Conservation (phyloP, 2,329 filamentous ascomycete genomes). For the Trichoderma sp. region DNA sequence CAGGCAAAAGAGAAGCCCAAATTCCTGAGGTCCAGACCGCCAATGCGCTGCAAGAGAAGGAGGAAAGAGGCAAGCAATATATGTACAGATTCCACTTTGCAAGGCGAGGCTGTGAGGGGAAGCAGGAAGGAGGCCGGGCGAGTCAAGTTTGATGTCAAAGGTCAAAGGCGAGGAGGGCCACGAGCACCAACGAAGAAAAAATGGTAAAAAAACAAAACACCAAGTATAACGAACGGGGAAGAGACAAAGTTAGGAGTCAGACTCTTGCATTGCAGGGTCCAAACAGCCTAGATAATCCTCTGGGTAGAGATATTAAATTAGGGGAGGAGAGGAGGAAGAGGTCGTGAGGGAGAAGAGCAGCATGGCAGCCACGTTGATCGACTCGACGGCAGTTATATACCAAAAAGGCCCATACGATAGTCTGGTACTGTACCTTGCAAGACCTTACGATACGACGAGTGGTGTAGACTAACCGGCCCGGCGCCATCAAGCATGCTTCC, state of each 20-base stretch:
- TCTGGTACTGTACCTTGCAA: neutral
- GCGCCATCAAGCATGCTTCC: conserved; percentile 21
- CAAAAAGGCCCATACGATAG: neutral
- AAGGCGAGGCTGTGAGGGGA: neutral
- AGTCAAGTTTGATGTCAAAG: neutral
- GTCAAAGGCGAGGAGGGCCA: neutral
- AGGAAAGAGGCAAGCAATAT: neutral
- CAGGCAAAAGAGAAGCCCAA: neutral
- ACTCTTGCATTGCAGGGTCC: conserved; percentile 4
- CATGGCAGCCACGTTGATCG: conserved; percentile 12
- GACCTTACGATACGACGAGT: neutral
- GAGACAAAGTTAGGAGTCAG: conserved; percentile 6
- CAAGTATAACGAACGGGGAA: neutral
- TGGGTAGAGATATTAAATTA: neutral
- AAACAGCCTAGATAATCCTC: neutral
- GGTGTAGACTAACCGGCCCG: conserved; percentile 16
- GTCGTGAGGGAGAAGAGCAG: conserved; percentile 11
- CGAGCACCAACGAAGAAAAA: neutral
- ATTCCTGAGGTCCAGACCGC: neutral
- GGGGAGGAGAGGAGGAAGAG: conserved; percentile 10
- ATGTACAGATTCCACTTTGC: neutral
- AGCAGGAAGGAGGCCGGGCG: neutral
- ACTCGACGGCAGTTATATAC: conserved; percentile 18
- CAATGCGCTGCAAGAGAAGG: conserved; percentile 6
- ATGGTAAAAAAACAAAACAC: neutral